These are phyloP conservation scores for Ascosphaera aggregata DNA, from an alignment of 2,329 filamentous ascomycete species.

Conservation along the genomic window DNA sequence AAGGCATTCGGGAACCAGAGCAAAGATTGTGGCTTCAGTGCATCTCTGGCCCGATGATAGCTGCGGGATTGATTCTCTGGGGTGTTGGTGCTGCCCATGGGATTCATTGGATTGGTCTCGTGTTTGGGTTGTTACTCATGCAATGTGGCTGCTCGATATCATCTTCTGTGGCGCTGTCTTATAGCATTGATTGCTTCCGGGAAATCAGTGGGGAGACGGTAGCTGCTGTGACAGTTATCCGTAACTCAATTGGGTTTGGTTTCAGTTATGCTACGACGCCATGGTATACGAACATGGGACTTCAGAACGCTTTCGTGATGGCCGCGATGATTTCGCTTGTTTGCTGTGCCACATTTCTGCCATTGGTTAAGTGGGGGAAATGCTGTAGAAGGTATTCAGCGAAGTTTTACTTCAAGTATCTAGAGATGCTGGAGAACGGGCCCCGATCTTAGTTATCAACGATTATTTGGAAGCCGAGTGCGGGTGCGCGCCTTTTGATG, in stretches of 20 bases:
- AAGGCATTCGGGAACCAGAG: conserved; percentile 19
- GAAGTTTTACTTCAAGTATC: conserved; percentile 4
- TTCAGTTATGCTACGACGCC: conserved; percentile 15
- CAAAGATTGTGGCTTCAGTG: conserved; percentile 12
- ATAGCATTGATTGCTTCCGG: conserved; percentile 11
- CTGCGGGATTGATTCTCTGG: conserved; percentile 9
- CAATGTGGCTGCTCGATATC: conserved; percentile 9
- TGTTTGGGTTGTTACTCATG: conserved; percentile 12
- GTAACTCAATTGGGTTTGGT: conserved; percentile 16
- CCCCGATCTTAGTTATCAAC: too few species aligned
- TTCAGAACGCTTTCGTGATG: conserved; percentile 14
- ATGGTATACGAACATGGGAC: conserved; percentile 12
- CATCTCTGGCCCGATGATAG: conserved; percentile 9
- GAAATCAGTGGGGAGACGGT: conserved; percentile 11
- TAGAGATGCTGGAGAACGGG: too few species aligned
- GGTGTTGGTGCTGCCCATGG: conserved; percentile 11
- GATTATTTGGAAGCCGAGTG: too few species aligned
- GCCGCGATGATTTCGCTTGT: conserved; percentile 12
- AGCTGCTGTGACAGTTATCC: conserved; percentile 16
- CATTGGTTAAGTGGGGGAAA: conserved; percentile 13
- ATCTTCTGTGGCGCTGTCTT: conserved; percentile 9
- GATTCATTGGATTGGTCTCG: conserved; percentile 11
- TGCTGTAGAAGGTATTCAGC: conserved; percentile 5
- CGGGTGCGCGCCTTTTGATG: too few species aligned
- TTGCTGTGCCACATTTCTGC: conserved; percentile 9